Base-by-base conservation (phyloP, 2,329 filamentous ascomycete genomes). In the Intubia oerlemansii region DNA sequence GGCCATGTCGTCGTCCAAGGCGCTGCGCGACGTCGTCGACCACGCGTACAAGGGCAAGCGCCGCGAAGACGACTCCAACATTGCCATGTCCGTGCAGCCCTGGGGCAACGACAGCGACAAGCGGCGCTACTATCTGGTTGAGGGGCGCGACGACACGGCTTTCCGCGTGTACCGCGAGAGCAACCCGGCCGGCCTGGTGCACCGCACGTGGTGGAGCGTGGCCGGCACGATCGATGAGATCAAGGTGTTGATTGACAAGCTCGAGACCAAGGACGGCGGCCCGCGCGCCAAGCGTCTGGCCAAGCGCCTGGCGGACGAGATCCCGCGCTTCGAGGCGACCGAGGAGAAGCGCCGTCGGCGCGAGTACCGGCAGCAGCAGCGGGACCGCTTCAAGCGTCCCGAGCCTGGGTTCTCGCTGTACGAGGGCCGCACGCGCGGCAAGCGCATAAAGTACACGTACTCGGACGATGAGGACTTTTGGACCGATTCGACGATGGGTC, bases 321-420 rank as follows among this genome's bases (percentile, higher is more conserved):
- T 95, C 19, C 80, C 84, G 19, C 71, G 82, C 19, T 93, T 98
- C 41, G 85, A 95, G 49, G 80, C 77, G 20, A 84, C 81, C 5
- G 84, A 95, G 51, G 82, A 91, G 78, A 95, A 93, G 64, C 79
- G 88, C 31, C 81, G 74, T 50, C 76, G 84, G 25, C 76, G 88
- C 33, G 88, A 98, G 43, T 95, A 98, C 44, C 74, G 88, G 11
- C 67, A 80, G 45, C 63, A 70, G 41, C 79, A 80, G 37, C 85
- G 85, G 44, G 79, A 85, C 35, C 74, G 78, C 34, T 95, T 95
- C 52, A 66, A 76, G 39, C 69, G 82, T 5, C 81, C 82, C 5
- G 84, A 92, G 41, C 74, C 77, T 8, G 82, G 82, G 5, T 90
- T 85, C 46, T 93, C 84, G 1, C 59, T 91, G 33, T 98, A 98